phyloP scores from a whole-genome alignment of 768 basidiomycete genomes.

The Suillus placidus region DNA sequence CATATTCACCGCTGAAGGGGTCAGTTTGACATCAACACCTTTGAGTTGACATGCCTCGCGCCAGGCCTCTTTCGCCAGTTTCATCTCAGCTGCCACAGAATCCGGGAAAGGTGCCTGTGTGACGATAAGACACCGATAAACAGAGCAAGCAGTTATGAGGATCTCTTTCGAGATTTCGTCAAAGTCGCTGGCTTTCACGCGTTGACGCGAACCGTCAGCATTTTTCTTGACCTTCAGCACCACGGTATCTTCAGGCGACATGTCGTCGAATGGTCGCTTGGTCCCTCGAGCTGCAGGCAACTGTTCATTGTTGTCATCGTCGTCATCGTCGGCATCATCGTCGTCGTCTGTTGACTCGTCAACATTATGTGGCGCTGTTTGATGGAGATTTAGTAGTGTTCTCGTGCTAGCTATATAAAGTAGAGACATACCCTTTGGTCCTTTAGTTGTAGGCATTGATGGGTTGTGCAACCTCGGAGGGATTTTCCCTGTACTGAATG shows the following conservation, averaged over 20 bases:
- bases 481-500: not conserved
- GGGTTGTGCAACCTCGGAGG: not conserved
- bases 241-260: not conserved
- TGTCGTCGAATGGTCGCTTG: not conserved
- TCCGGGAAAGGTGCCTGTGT: too few relatives aligned
- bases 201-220: not conserved
- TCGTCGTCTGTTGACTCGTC: not conserved
- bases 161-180: conserved; percentile 20
- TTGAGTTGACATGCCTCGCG: too few relatives aligned
- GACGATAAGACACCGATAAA: too few relatives aligned
- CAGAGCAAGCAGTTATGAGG: too few relatives aligned
- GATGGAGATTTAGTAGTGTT: not conserved
- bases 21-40: too few relatives aligned
- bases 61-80: too few relatives aligned
- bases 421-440: not conserved
- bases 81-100: too few relatives aligned
- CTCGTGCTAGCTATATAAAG: not conserved
- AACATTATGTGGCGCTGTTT: not conserved
- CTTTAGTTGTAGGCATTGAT: not conserved
- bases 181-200: conserved; percentile 20
- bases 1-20: too few relatives aligned
- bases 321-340: not conserved
- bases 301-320: not conserved
- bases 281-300: not conserved
- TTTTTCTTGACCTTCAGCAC: not conserved